These are phyloP conservation scores for Penicillium fimorum DNA, from an alignment of 495 filamentous ascomycete species.

Conservation along the genomic window DNA sequence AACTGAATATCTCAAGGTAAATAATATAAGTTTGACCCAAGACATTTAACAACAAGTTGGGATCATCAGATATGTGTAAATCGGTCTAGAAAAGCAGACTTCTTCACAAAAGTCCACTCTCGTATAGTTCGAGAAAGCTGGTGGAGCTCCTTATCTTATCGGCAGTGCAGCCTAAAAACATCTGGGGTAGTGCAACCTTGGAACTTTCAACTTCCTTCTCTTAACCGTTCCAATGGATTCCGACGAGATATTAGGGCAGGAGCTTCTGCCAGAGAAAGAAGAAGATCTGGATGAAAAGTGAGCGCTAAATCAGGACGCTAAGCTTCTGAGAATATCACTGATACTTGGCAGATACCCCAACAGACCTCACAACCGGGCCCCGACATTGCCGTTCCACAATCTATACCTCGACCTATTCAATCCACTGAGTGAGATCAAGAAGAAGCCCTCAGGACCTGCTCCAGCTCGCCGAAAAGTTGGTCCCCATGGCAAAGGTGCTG, in stretches of 20 bases:
- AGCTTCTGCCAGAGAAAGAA: slow-evolving; percentile 38
- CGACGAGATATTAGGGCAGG: slow-evolving; percentile 40
- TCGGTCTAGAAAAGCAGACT: too few relatives aligned
- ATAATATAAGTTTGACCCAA: too few relatives aligned
- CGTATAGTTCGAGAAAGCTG: background rate
- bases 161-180: slow-evolving; percentile 34
- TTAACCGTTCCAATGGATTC: slow-evolving; percentile 40
- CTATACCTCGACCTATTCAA: slow-evolving; percentile 79
- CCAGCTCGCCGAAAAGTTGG: slow-evolving; percentile 52
- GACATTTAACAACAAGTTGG: too few relatives aligned
- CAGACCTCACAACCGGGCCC: slow-evolving; percentile 73
- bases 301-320: slow-evolving; percentile 1
- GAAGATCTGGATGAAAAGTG: slow-evolving; percentile 67
- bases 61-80: too few relatives aligned
- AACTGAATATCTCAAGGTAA: too few relatives aligned
- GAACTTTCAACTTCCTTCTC: slow-evolving; percentile 24
- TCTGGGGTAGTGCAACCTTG: slow-evolving; percentile 15
- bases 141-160: slow-evolving; percentile 26
- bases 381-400: slow-evolving; percentile 80
- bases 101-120: too few relatives aligned
- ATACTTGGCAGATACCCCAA: slow-evolving; percentile 67
- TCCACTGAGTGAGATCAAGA: slow-evolving; percentile 79
- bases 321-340: slow-evolving; percentile 15
- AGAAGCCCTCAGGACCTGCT: slow-evolving; percentile 59
- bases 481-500: slow-evolving; percentile 48